Evolutionary conservation across 139 green algal genomes (phyloP), one percentile per base, ranked within the genome.

Genomic region (Protoeuglena noctilucae): DNA sequence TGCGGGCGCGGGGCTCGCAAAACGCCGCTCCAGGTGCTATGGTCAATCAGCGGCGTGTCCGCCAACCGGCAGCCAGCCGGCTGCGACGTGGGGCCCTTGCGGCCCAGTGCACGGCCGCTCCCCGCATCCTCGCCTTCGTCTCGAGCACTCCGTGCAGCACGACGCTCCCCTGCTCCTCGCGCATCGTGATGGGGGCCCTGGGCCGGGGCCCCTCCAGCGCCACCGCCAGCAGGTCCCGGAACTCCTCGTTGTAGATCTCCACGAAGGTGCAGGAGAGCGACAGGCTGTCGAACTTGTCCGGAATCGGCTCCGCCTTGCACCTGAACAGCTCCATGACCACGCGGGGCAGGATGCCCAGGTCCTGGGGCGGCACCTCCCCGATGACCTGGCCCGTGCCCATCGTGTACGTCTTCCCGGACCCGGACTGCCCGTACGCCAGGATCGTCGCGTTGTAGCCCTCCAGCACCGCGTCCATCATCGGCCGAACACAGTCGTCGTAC

Each of bases 211-310:
- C 7, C 9, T 7, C 12, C 34, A 12, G 34, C 9, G 7, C 34
- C 9, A 7, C 9, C 34, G 34, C 7, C 34, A 43, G 34, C 28
- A 86, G 65, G 62, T 86, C 77, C 2, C 66, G 65, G 60, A 86
- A 56, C 51, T 86, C 69, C 57, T 86, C 77, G 51, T 83, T 86
- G 63, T 86, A 86, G 51, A 86, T 67, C 69, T 86, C 77, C 56
- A 86, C 46, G 2, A 41, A 55, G 67, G 70, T 53, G 57, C 72
- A 28, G 31, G 43, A 51, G 9, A 59, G 21, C 26, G 26, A 25
- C 27, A 22, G 56, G 21, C 29, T 43, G 43, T 47, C 56, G 21
- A 43, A 7, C 34, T 43, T 12, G 9, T 43, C 34, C 34, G 7
- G 34, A 7, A 12, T 43, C 9, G 34, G 9, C 7, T 19, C 34